phyloP scores from a whole-genome alignment of 2,329 filamentous ascomycete genomes.

The Mycosphaerelloides madeirae region DNA sequence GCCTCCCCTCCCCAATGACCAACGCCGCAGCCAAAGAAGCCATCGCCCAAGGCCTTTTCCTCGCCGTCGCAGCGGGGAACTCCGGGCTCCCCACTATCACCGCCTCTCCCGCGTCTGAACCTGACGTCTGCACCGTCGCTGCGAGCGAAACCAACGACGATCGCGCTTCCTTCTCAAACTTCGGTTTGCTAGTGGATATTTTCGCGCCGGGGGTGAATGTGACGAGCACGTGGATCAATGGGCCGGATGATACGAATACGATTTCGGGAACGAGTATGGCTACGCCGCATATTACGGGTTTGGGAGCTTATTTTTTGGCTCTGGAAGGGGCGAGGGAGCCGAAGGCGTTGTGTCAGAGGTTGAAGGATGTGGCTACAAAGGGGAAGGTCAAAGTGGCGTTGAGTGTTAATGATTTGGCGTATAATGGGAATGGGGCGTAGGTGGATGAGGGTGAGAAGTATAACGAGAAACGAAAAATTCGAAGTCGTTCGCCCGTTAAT shows the following conservation, averaged over 20 bases:
- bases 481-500: too few species aligned
- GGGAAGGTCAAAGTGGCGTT: slow-evolving; percentile 27
- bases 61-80: slow-evolving; percentile 38
- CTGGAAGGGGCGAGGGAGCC: slow-evolving; percentile 44
- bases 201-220: slow-evolving; percentile 42
- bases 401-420: slow-evolving; percentile 52
- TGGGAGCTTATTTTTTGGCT: slow-evolving; percentile 64
- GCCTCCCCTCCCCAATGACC: slow-evolving; percentile 33
- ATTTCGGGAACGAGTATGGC: slow-evolving; percentile 62
- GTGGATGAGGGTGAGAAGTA: too few species aligned
- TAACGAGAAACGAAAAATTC: too few species aligned
- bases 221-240: slow-evolving; percentile 46
- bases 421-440: slow-evolving; percentile 44
- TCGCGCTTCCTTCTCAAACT: slow-evolving; percentile 39
- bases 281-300: slow-evolving; percentile 61
- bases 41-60: slow-evolving; percentile 37
- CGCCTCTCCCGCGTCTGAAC: slow-evolving; percentile 32
- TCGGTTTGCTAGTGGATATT: slow-evolving; percentile 36
- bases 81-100: slow-evolving; percentile 28
- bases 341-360: slow-evolving; percentile 41
- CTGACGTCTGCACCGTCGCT: slow-evolving; percentile 35
- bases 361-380: slow-evolving; percentile 42
- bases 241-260: slow-evolving; percentile 40
- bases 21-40: slow-evolving; percentile 37
- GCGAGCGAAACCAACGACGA: slow-evolving; percentile 30